Percentiles rank a stretch among this genome's conserved stretches.
Evolutionary conservation across 257 asterid genomes (phyloP).

Genomic region (Verbascum thapsus): DNA sequence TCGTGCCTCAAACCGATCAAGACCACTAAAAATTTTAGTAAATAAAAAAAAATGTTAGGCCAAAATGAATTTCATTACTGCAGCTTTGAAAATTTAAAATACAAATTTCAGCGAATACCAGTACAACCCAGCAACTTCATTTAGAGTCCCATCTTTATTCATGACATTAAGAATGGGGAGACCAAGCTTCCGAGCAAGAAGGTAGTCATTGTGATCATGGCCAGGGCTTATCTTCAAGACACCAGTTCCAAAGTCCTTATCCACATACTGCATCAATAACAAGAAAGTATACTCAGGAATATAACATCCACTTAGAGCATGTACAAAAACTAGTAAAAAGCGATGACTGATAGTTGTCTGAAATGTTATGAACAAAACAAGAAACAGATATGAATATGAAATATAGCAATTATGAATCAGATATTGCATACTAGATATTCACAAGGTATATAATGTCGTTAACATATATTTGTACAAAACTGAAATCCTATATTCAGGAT

Average conservation of each 20-base stretch:
- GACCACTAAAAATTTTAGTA: conserved; percentile 65
- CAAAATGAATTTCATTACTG: conserved; percentile 20
- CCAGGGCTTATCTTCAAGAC: conserved; percentile 99
- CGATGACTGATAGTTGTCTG: conserved; percentile 9
- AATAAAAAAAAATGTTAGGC: conserved; percentile 30
- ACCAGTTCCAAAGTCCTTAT: conserved; percentile 99
- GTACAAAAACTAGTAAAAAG: conserved; percentile 8
- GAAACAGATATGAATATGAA: not conserved
- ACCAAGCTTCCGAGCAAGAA: conserved; percentile 97
- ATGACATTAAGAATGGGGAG: conserved; percentile 97
- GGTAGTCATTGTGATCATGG: conserved; percentile 97
- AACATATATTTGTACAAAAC: not conserved
- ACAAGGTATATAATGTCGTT: not conserved
- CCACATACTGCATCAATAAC: conserved; percentile 71
- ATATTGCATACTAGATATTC: conserved; percentile 4
- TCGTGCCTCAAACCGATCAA: conserved; percentile 99
- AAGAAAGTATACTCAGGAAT: conserved; percentile 26
- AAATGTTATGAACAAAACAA: not conserved
- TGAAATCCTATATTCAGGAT: not conserved
- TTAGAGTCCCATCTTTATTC: conserved; percentile 97
- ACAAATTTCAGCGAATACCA: conserved; percentile 49
- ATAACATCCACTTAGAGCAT: conserved; percentile 23
- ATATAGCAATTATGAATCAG: conserved; percentile 10
- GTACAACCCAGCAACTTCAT: conserved; percentile 90
- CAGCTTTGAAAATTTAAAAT: conserved; percentile 21